Conservation (phyloP, 2,329 filamentous ascomycete species). For the Xylariomycetidae sp. region DNA sequence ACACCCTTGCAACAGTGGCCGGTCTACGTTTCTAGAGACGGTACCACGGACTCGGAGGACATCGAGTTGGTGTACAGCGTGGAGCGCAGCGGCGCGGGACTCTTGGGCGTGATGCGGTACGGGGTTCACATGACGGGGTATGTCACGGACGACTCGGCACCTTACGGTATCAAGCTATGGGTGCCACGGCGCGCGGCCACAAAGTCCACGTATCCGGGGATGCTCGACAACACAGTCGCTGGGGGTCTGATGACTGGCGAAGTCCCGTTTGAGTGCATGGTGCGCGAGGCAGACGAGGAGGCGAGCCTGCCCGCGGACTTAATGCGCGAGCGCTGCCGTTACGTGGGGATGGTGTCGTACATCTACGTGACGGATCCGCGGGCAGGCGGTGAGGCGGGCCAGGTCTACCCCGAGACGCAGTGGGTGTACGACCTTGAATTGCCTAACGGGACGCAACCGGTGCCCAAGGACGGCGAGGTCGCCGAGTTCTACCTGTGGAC, state of each 20-base stretch:
- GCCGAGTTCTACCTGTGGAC: constrained; percentile 74
- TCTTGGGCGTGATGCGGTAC: constrained; percentile 73
- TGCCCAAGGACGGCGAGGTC: constrained; percentile 83
- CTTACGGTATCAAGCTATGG: constrained; percentile 69
- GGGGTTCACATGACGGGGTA: constrained; percentile 80
- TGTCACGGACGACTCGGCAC: constrained; percentile 39
- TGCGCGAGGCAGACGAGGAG: constrained; percentile 86
- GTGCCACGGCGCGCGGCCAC: constrained; percentile 66
- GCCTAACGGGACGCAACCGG: constrained; percentile 57
- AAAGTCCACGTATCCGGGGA: constrained; percentile 85
- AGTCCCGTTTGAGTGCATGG: constrained; percentile 69
- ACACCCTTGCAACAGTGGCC: too few relatives aligned
- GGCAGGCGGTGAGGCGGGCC: constrained; percentile 71
- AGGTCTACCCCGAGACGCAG: constrained; percentile 86
- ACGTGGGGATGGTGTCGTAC: constrained; percentile 73
- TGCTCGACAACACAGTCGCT: constrained; percentile 93
- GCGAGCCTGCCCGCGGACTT: constrained; percentile 69
- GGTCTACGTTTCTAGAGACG: constrained; percentile 53
- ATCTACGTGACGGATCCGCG: constrained; percentile 70
- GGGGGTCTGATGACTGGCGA: constrained; percentile 77
- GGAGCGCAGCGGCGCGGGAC: constrained; percentile 66
- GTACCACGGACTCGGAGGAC: constrained; percentile 28
- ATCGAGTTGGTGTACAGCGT: constrained; percentile 63
- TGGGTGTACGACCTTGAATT: constrained; percentile 88
- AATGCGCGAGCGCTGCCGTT: constrained; percentile 53